Percentiles rank a stretch among this genome's conserved stretches.
Conservation (phyloP, 2,329 filamentous ascomycete genomes). For the Aspergillus eucalypticola region DNA sequence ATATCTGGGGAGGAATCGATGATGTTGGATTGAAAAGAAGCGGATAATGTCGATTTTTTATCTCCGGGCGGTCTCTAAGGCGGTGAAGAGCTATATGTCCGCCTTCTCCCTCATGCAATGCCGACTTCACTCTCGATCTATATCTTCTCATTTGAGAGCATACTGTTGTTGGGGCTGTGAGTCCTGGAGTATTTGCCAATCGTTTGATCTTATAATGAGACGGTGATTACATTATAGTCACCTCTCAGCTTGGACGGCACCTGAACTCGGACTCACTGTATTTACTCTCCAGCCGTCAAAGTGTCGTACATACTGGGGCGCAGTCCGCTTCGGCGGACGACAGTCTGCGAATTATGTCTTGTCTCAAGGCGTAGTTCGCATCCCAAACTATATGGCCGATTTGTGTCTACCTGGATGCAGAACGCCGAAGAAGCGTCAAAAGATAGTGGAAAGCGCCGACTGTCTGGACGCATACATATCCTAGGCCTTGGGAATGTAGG, state of each 20-base stretch:
- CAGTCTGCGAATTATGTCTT: constrained; percentile 21
- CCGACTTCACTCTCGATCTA: neutral
- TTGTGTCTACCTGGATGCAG: constrained; percentile 31
- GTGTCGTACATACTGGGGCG: constrained; percentile 38
- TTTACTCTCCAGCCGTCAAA: constrained; percentile 24
- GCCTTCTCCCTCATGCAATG: neutral
- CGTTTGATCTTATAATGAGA: neutral
- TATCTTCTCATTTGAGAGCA: neutral
- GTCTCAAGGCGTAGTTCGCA: neutral
- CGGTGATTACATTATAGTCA: neutral
- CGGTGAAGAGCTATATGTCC: constrained; percentile 17
- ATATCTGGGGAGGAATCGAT: constrained; percentile 8
- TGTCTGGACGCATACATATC: constrained; percentile 55
- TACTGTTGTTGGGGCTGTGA: too few relatives aligned
- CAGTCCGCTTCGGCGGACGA: constrained; percentile 36
- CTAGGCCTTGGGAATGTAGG: constrained; percentile 78
- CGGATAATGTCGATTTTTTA: constrained; percentile 21
- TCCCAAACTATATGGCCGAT: constrained; percentile 16
- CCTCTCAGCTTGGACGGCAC: neutral
- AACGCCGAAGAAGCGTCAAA: constrained; percentile 25
- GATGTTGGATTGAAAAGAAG: neutral
- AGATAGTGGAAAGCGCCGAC: constrained; percentile 20
- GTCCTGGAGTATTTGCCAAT: neutral
- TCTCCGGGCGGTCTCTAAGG: constrained; percentile 23
- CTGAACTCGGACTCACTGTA: neutral